Percentiles rank a stretch among this genome's conserved stretches.
These are phyloP conservation scores for Pyricularia pennisetigena DNA, from an alignment of 2,329 filamentous ascomycete species.

Conservation along the genomic window DNA sequence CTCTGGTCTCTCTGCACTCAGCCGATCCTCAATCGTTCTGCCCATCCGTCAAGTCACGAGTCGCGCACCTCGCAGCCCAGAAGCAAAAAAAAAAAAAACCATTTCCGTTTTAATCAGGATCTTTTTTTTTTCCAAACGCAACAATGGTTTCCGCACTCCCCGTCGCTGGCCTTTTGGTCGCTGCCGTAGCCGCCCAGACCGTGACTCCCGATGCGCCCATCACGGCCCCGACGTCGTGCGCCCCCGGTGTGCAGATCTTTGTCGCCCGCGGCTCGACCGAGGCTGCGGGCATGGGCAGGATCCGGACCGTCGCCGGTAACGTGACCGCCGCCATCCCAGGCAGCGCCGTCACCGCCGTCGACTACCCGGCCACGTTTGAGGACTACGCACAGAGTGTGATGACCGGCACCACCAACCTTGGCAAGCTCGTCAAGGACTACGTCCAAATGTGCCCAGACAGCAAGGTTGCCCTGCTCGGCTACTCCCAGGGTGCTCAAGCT, in stretches of 20 bases:
- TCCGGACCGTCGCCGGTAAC: constrained; percentile 19
- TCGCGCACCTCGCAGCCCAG: neutral
- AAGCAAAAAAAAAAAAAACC: neutral
- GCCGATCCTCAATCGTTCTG: neutral
- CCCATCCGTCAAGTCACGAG: neutral
- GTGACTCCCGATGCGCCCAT: neutral
- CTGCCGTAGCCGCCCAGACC: neutral
- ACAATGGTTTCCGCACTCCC: neutral
- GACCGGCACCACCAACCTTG: constrained; percentile 42
- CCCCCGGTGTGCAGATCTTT: constrained; percentile 19
- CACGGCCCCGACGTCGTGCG: neutral
- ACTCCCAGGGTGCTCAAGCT: constrained; percentile 39
- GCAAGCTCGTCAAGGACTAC: constrained; percentile 42
- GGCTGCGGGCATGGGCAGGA: constrained; percentile 19
- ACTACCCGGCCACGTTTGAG: constrained; percentile 49
- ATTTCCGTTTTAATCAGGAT: neutral
- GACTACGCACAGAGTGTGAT: constrained; percentile 48
- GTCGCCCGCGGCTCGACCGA: constrained; percentile 23
- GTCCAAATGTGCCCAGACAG: constrained; percentile 45
- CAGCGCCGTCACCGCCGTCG: constrained; percentile 25
- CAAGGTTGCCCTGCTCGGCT: constrained; percentile 50
- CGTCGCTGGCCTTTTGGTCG: neutral
- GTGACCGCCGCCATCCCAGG: constrained; percentile 19
- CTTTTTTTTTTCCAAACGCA: neutral
- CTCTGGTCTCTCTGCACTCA: neutral